Percentiles rank a stretch among this genome's conserved stretches.
These are phyloP conservation scores for Tricholoma bakamatsutake DNA, from an alignment of 768 basidiomycete species.

Conservation along the genomic window DNA sequence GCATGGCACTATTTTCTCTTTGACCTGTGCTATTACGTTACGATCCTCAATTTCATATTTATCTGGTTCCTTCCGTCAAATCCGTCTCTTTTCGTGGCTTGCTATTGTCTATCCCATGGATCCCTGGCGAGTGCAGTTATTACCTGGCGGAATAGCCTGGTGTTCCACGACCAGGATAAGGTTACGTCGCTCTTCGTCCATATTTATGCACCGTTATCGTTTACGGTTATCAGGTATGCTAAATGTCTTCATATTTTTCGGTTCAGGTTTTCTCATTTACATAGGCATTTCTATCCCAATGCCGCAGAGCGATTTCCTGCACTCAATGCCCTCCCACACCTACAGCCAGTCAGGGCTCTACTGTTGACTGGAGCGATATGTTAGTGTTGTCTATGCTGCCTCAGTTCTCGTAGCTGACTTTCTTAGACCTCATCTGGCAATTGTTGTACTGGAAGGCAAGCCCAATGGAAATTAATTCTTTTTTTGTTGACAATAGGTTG, in stretches of 20 bases:
- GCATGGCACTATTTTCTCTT: slow-evolving; percentile 94
- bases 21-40: slow-evolving; percentile 91
- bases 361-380: slow-evolving; percentile 78
- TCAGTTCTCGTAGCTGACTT: slow-evolving; percentile 9
- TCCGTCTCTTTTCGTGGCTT: slow-evolving; percentile 78
- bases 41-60: slow-evolving; percentile 85
- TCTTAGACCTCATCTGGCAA: slow-evolving; percentile 87
- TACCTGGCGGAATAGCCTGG: slow-evolving; percentile 97
- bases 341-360: slow-evolving; percentile 70
- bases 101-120: slow-evolving; percentile 90
- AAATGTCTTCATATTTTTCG: not conserved
- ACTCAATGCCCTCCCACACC: slow-evolving; percentile 56
- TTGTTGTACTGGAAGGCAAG: slow-evolving; percentile 85
- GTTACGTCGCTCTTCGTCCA: slow-evolving; percentile 95
- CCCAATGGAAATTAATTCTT: not conserved
- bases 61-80: slow-evolving; percentile 85
- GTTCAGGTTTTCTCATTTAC: not conserved
- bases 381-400: slow-evolving; percentile 34
- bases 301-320: slow-evolving; percentile 85
- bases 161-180: slow-evolving; percentile 97
- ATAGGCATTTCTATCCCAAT: slow-evolving; percentile 86
- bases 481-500: slow-evolving; percentile 1
- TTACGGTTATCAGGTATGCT: slow-evolving; percentile 82
- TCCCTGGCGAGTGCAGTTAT: slow-evolving; percentile 91
- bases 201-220: slow-evolving; percentile 86